Evolutionary conservation across 2,329 filamentous ascomycete species (phyloP), one percentile per base, ranked within the genome.

Genomic region (Eutypella sp.): DNA sequence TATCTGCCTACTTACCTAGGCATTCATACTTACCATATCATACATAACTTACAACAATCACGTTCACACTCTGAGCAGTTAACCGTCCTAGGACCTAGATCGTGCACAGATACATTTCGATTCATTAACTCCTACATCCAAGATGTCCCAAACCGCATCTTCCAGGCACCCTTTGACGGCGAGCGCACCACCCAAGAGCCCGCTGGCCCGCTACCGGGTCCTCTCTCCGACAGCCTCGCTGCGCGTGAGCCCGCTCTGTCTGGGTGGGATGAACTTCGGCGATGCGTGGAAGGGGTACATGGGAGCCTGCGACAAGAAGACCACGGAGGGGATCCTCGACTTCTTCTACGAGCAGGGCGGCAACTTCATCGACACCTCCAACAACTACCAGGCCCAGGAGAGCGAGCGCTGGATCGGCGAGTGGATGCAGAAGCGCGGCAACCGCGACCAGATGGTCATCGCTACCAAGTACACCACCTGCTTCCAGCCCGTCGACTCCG

Each of bases 341-440:
- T 79, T 76, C 58, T 88, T 79, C 65, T 79, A 76, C 48, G 73
- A 75, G 5, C 73, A 81, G 39, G 63, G 76, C 47, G 85, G 85
- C 20, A 89, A 89, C 66, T 88, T 89, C 63, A 82, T 89, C 57
- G 85, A 89, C 61, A 87, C 82, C 0, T 58, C 82, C 47, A 85
- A 81, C 67, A 83, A 82, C 62, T 88, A 88, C 65, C 83, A 85
- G 54, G 67, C 71, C 45, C 72, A 70, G 48, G 73, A 86, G 61
- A 79, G 78, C 1, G 84, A 88, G 63, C 63, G 57, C 43, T 84
- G 83, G 78, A 69, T 89, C 46, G 85, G 85, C 29, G 81, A 85
- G 54, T 89, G 84, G 83, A 84, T 86, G 79, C 71, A 73, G 55
- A 74, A 74, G 49, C 75, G 81, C 9, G 71, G 74, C n/a, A 78